These are phyloP conservation scores for Clonostachys chloroleuca DNA, from an alignment of 2,329 filamentous ascomycete species.

Conservation along the genomic window DNA sequence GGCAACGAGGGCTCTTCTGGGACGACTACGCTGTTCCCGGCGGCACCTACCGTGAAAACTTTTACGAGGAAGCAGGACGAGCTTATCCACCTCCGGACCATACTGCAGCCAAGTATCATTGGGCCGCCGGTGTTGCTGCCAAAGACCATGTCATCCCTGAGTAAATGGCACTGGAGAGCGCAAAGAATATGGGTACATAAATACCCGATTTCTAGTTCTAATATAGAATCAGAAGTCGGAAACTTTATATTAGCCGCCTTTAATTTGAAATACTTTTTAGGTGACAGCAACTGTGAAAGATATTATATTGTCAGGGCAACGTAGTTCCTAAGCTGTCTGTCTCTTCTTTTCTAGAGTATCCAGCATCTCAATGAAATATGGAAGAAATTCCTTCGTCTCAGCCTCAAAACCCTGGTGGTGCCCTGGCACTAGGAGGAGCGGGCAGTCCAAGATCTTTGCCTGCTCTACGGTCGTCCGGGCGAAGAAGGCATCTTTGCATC, in stretches of 20 bases:
- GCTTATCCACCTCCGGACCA: conserved; percentile 46
- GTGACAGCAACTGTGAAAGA: too few relatives aligned
- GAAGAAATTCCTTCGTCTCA: conserved; percentile 17
- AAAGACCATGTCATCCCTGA: too few relatives aligned
- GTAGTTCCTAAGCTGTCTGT: too few relatives aligned
- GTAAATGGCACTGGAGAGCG: too few relatives aligned
- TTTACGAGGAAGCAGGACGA: conserved; percentile 46
- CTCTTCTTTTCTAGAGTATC: conserved; percentile 1
- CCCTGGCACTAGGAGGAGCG: conserved; percentile 15
- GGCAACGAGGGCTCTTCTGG: conserved; percentile 52
- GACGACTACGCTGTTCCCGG: conserved; percentile 47
- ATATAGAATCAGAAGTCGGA: too few relatives aligned
- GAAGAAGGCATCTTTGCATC: conserved; percentile 18
- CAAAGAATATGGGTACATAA: too few relatives aligned
- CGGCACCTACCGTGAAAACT: conserved; percentile 58
- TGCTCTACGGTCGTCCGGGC: conserved; percentile 16
- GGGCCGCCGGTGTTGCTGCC: conserved; percentile 10
- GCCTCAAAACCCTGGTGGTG: conserved; percentile 22
- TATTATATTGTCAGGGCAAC: too few relatives aligned
- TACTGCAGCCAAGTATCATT: conserved; percentile 42
- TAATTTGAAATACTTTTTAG: too few relatives aligned
- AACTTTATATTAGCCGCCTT: too few relatives aligned
- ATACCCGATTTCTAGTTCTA: too few relatives aligned
- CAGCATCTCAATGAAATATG: conserved; percentile 15
- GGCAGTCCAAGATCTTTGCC: conserved; percentile 17